phyloP scores from a whole-genome alignment of 148 eudicot genomes.

The Fallopia convolvulus region DNA sequence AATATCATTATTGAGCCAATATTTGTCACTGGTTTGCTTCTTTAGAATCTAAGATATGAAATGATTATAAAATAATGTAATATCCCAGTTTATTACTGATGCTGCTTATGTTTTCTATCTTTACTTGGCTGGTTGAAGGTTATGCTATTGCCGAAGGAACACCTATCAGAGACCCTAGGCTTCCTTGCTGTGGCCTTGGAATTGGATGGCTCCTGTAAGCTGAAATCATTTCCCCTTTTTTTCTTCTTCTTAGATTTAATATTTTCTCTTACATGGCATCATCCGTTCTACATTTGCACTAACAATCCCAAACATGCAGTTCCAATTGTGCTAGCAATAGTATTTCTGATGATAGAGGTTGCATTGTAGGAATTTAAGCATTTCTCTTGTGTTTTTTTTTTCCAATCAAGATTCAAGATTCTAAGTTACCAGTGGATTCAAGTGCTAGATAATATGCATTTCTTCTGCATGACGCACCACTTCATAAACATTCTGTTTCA shows the following conservation, averaged over 20 bases:
- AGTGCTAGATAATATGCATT: neutral
- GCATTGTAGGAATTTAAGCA: neutral
- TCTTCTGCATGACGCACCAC: neutral
- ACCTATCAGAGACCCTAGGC: slow-evolving; percentile 46
- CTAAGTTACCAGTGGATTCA: neutral
- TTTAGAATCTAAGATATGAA: neutral
- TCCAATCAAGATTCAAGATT: neutral
- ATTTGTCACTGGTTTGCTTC: neutral
- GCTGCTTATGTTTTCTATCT: neutral
- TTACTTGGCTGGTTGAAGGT: slow-evolving; percentile 32
- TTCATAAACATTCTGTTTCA: neutral
- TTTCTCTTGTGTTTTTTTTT: neutral
- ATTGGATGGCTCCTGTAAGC: slow-evolving; percentile 92
- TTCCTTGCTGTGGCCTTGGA: slow-evolving; percentile 85
- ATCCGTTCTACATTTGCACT: neutral
- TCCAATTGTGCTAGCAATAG: neutral
- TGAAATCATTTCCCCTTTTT: neutral
- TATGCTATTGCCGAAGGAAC: slow-evolving; percentile 52
- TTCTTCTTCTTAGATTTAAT: neutral
- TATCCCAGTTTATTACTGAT: neutral
- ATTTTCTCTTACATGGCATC: neutral
- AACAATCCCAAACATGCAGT: neutral
- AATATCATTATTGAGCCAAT: neutral
- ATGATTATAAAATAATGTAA: neutral
- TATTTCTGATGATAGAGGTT: neutral